Base-by-base conservation (phyloP, 768 basidiomycete species). In the Stropharia rugosoannulata region DNA sequence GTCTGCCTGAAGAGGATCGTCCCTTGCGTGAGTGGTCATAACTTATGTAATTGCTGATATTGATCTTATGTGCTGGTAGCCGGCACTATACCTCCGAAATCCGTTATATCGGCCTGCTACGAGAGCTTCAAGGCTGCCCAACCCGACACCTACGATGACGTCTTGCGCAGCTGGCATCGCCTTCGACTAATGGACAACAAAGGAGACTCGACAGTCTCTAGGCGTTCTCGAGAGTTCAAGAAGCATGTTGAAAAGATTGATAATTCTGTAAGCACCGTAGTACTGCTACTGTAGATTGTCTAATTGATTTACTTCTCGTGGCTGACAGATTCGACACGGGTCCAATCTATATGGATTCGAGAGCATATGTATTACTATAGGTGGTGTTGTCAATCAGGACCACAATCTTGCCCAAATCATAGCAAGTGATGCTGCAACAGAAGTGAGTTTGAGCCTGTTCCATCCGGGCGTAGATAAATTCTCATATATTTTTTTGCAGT, bases 311-410 rank as follows among this genome's bases (percentile, higher is more conserved):
- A 22, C 16, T 13, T 2, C 9, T 19, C 22, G 22, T 4, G 22
- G 22, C 22, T 22, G 22, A 22, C 35, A 57, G 56, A 29, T 57
- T 16, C 44, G 50, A 11, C 16, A 57, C 15, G 56, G n/a, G 1
- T 47, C 56, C 2, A 47, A 19, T 11, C 18, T 27, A 2, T 32
- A 39, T n/a, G 56, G 56, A 29, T 57, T 57, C 47, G 56, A 57
- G 25, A 45, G 22, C 11, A 15, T 57, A 11, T 57, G 44, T 19
- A 38, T 57, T 13, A 16, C 44, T 10, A 44, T 52, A 4, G 56
- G 56, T 10, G 50, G 50, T 12, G 32, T 57, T 11, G 29, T 57
- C 11, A 57, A 51, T 16, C 56, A 57, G 22, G 56, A 57, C 19
- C 44, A 51, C 9, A 51, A 51, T 36, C 44, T 57, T 7, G 7